Conservation (phyloP, 2,329 filamentous ascomycete species). For the Orbilia javanica region DNA sequence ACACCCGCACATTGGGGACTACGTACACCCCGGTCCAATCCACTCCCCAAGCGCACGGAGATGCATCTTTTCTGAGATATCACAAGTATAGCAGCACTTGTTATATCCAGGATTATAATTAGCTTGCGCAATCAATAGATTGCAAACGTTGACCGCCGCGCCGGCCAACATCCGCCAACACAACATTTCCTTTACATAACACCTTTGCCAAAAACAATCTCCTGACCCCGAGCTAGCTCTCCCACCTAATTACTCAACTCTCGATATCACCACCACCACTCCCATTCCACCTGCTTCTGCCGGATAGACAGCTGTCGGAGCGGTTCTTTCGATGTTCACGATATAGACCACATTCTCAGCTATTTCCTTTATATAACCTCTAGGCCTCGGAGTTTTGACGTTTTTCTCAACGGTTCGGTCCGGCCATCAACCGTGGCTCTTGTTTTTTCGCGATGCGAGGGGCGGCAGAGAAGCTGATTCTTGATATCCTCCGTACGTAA, state of each 20-base stretch:
- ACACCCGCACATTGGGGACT: too few relatives aligned
- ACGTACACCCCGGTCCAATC: too few relatives aligned
- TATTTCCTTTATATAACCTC: not conserved
- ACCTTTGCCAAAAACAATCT: conserved; percentile 28
- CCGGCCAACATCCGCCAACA: conserved; percentile 19
- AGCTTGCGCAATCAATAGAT: conserved; percentile 20
- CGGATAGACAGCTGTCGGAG: not conserved
- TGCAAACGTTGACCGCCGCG: not conserved
- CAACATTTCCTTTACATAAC: conserved; percentile 24
- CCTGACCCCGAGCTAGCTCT: conserved; percentile 7
- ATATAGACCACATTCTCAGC: not conserved
- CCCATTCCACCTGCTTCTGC: not conserved
- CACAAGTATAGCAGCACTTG: not conserved
- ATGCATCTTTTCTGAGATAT: not conserved
- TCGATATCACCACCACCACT: not conserved
- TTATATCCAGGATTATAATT: not conserved
- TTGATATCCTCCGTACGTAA: conserved; percentile 51
- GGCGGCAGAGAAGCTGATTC: conserved; percentile 40
- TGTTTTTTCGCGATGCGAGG: conserved; percentile 43
- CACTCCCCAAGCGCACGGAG: not conserved
- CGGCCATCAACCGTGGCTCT: not conserved
- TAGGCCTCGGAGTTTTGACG: not conserved
- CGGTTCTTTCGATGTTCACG: not conserved
- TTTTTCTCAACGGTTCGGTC: not conserved
- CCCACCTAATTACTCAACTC: not conserved